Base-by-base conservation (phyloP, 2,329 filamentous ascomycete species). In the Colletotrichum endophyticum region DNA sequence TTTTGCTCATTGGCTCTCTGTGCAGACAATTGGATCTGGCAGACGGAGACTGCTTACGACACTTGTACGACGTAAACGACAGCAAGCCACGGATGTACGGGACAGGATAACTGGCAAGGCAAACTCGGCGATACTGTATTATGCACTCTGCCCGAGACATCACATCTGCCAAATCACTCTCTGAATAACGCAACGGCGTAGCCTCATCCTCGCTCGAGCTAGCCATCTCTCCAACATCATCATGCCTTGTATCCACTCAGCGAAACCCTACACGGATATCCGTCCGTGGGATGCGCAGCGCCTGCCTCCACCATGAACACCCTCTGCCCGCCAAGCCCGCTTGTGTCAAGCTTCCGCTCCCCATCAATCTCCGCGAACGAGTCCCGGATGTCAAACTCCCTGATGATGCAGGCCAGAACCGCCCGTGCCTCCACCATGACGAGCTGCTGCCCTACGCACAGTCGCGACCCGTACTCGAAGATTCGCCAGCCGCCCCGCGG, bases 391-490 rank as follows among this genome's bases (percentile, higher is more conserved):
- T 91, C 89, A 63, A 91, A 89, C 16, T 86, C 84, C 53, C 89
- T 79, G 6, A 88, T 77, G 2, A 86, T 86, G 78, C 89, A 82
- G 2, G 87, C 86, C 49, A 91, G 80, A 8, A 89, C 85, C 61
- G 88, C 82, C 73, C 86, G 87, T 27, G 86, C 81, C 80, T 91
- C 89, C 27, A 81, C 78, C 84, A 89, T 87, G 1, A 88, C 90
- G 27, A 91, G 81, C 77, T 78, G 77, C 69, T 78, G 78, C 7
- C 74, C 77, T 5, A 73, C 88, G 79, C 91, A 93, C 68, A 88
- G 89, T 15, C 91, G 82, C 3, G 87, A 85, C 0, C 91, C 91
- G 72, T 87, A 85, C 78, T 75, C 70, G 79, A 92, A 92, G 2
- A 89, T 86, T 13, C 88, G 83, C 86, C 87, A 92, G 2, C 90